These are phyloP conservation scores for Cladophialophora psammophila DNA, from an alignment of 2,329 filamentous ascomycete species.

Conservation along the genomic window DNA sequence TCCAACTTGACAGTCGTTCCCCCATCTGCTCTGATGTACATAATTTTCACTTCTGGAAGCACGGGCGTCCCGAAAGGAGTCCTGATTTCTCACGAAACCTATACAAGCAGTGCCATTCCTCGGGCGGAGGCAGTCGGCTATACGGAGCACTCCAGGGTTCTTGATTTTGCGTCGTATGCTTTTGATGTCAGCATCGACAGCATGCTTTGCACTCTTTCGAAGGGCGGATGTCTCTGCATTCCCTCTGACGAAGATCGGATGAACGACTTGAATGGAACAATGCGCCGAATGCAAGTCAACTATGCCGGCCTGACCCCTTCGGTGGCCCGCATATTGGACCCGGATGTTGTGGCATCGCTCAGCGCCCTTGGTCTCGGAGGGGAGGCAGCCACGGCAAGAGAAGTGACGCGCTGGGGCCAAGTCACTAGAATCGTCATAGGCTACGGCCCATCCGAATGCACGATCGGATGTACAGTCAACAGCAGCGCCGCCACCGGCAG, in stretches of 20 bases:
- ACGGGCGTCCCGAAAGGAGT: slow-evolving; percentile 45
- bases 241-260: slow-evolving; percentile 53
- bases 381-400: slow-evolving; percentile 40
- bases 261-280: slow-evolving; percentile 57
- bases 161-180: slow-evolving; percentile 55
- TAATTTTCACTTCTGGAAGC: slow-evolving; percentile 48
- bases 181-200: slow-evolving; percentile 56
- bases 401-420: slow-evolving; percentile 41
- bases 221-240: slow-evolving; percentile 58
- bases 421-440: slow-evolving; percentile 55
- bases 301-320: slow-evolving; percentile 66
- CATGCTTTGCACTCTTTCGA: slow-evolving; percentile 47
- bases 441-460: slow-evolving; percentile 54
- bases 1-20: slow-evolving; percentile 41
- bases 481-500: slow-evolving; percentile 46
- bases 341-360: slow-evolving; percentile 54
- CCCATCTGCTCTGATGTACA: slow-evolving; percentile 46
- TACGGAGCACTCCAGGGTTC: slow-evolving; percentile 41
- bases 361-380: slow-evolving; percentile 49
- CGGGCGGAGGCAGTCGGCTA: slow-evolving; percentile 60
- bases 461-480: slow-evolving; percentile 51
- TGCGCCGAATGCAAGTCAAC: slow-evolving; percentile 60
- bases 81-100: slow-evolving; percentile 46
- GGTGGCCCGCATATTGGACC: slow-evolving; percentile 59
- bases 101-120: slow-evolving; percentile 49